Base-by-base conservation (phyloP, 176 grass and related monocot genomes). In the Microstegium vimineum region DNA sequence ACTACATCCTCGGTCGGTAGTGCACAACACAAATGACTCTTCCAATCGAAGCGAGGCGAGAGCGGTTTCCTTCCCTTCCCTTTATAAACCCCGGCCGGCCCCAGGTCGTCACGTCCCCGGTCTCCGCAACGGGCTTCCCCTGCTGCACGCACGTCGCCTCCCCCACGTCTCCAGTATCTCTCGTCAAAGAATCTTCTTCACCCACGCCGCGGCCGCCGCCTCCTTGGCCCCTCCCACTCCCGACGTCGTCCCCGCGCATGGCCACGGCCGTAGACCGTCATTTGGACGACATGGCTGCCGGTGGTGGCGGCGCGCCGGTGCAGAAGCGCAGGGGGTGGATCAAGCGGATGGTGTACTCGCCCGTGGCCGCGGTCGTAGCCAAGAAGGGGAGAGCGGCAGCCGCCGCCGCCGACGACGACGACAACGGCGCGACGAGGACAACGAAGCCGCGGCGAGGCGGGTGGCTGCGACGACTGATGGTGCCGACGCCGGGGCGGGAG, bases 401-500 rank as follows among this genome's bases (percentile, higher is more conserved):
- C 8, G 35, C 10, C 20, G 30, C 9, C 11, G 14, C 5, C 13
- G 35, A 1, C 9, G 25, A 4, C 10, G 31, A 5, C 12, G 13
- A 25, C 16, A 7, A 8, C 25, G 37, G 0, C 6, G 17, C 43
- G 43, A 5, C 0, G 1, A 14, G 10, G 9, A 2, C 2, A 2
- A 22, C 13, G 63, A 32, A 20, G 26, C 40, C 45, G 15, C 59
- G 56, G 8, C 41, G 72, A 0, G 22, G 73, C 8, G 36, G 83
- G n/a, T 86, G 83, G 88, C 73, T 86, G 66, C 34, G 73, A 2
- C 27, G 78, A n/a, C 57, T 85, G 27, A 4, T 63, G 51, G 49
- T 42, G 11, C 43, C 13, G 43, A 3, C 20, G 34, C n/a, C 78
- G n/a, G n/a, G n/a, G 72, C 52, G 16, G 72, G 77, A 71, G 65